These are phyloP conservation scores for Leccinellum albellum DNA, from an alignment of 768 basidiomycete species.

Conservation along the genomic window DNA sequence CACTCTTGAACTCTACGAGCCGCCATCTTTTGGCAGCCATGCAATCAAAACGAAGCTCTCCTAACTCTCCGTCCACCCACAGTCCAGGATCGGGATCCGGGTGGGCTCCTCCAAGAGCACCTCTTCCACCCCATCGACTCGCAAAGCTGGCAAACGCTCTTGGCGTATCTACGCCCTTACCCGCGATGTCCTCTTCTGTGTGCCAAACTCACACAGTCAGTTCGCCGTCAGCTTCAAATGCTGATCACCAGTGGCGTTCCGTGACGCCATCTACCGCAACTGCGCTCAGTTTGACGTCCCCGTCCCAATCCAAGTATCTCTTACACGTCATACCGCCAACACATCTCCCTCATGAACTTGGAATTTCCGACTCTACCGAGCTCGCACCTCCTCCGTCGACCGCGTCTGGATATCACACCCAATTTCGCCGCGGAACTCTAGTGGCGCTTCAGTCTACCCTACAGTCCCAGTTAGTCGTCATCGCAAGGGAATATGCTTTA, in stretches of 20 bases:
- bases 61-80: conserved; percentile 7
- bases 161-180: conserved; percentile 73
- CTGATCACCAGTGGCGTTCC: conserved; percentile 43
- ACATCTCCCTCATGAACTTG: conserved; percentile 63
- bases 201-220: conserved; percentile 11
- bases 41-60: conserved; percentile 15
- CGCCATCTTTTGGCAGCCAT: conserved; percentile 11
- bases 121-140: conserved; percentile 70
- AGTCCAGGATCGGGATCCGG: conserved; percentile 5
- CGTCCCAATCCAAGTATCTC: conserved; percentile 60
- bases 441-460: conserved; percentile 83
- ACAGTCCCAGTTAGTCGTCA: conserved; percentile 77
- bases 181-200: conserved; percentile 36
- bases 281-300: conserved; percentile 36
- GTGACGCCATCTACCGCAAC: conserved; percentile 45
- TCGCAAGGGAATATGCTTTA: conserved; percentile 90
- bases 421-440: conserved; percentile 81
- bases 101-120: conserved; percentile 68
- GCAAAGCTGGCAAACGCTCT: conserved; percentile 85
- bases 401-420: conserved; percentile 73
- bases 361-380: conserved; percentile 39
- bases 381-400: conserved; percentile 49
- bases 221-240: conserved; percentile 16
- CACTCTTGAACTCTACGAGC: not conserved
- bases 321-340: conserved; percentile 81